Evolutionary conservation across 139 green algal species (phyloP).

Genomic region (Closterium sp.): DNA sequence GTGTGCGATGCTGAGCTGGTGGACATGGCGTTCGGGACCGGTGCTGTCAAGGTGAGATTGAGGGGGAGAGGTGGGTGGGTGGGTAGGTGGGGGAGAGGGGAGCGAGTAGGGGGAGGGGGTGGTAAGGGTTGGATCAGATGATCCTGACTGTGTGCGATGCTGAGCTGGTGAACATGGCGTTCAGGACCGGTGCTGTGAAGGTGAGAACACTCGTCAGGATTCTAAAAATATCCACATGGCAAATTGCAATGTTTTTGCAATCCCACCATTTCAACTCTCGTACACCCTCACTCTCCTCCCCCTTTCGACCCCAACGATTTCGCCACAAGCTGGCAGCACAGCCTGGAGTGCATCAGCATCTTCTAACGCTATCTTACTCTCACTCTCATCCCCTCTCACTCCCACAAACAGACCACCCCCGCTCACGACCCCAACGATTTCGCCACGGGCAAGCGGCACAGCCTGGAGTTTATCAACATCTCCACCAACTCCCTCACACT

Average conservation of each 20-base stretch:
- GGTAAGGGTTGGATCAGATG: slow-evolving; percentile 43
- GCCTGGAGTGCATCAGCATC: no score
- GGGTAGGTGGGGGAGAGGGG: background rate
- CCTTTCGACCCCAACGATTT: no score
- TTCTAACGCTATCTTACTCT: no score
- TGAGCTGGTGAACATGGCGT: slow-evolving; percentile 92
- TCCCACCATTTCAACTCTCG: no score
- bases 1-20: slow-evolving; percentile 92
- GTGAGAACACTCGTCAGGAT: no score
- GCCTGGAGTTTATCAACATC: slow-evolving; percentile 91
- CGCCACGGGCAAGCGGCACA: slow-evolving; percentile 80
- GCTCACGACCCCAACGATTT: slow-evolving; percentile 99
- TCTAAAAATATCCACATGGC: no score
- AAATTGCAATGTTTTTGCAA: no score
- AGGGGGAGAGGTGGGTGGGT: background rate
- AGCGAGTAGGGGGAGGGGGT: no score
- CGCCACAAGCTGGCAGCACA: no score
- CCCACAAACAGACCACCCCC: slow-evolving; percentile 74
- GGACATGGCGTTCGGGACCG: slow-evolving; percentile 94
- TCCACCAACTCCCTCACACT: slow-evolving; percentile 49
- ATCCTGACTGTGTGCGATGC: slow-evolving; percentile 94
- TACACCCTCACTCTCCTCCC: no score
- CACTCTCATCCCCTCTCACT: background rate
- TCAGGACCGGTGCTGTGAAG: slow-evolving; percentile 89
- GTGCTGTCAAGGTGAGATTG: slow-evolving; percentile 67